A percentile compares a stretch with the other conserved stretches of the same genome.
Conservation (phyloP, 345 rosid species). For the Xanthoceras sorbifolium region DNA sequence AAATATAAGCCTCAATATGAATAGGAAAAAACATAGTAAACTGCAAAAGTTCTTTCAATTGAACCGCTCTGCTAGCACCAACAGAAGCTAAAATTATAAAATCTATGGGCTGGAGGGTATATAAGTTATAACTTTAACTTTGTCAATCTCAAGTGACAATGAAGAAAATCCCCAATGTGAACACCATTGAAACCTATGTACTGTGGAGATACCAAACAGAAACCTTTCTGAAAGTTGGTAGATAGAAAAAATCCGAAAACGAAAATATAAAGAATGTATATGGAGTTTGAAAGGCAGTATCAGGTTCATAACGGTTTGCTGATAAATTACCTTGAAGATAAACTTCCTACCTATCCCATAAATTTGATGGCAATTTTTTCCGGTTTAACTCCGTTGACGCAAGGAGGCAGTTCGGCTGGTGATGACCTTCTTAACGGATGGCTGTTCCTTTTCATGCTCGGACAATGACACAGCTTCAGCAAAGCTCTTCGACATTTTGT, state of each 20-base stretch:
- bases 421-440: constrained; percentile 7
- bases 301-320: constrained; percentile 14
- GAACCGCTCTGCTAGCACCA: not conserved
- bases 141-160: constrained; percentile 15
- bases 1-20: not conserved
- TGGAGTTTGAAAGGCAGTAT: not conserved
- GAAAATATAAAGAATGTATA: not conserved
- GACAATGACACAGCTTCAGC: constrained; percentile 53
- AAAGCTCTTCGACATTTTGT: constrained; percentile 60
- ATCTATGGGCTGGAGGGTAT: not conserved
- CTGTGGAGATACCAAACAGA: constrained; percentile 5
- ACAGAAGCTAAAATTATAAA: not conserved
- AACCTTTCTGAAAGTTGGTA: constrained; percentile 3
- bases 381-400: constrained; percentile 11
- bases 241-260: not conserved
- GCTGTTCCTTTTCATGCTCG: constrained; percentile 15
- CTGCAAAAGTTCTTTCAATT: not conserved
- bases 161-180: constrained; percentile 18
- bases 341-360: not conserved
- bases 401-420: constrained; percentile 12
- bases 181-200: constrained; percentile 13
- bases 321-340: constrained; percentile 8
- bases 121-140: not conserved
- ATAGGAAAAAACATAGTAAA: not conserved
- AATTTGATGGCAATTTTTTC: not conserved